phyloP scores from a whole-genome alignment of 495 filamentous ascomycete species.

The Annulohypoxylon maeteangense region DNA sequence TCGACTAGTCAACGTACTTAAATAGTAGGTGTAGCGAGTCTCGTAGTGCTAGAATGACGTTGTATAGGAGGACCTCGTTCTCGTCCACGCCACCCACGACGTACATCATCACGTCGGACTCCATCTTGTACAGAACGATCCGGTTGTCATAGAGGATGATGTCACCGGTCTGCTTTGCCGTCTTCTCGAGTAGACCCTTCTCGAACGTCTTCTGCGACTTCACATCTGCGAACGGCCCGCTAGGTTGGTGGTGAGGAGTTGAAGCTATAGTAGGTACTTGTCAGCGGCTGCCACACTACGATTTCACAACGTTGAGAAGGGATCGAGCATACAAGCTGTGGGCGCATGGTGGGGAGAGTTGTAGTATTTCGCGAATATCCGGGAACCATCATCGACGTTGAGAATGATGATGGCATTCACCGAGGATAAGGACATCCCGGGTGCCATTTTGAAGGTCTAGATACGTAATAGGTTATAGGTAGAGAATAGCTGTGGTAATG shows the following conservation, averaged over 20 bases:
- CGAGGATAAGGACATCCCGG: slow-evolving; percentile 84
- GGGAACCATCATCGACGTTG: slow-evolving; percentile 84
- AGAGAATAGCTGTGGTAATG: not conserved
- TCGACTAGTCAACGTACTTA: slow-evolving; percentile 69
- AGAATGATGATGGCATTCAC: slow-evolving; percentile 94
- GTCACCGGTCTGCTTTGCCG: slow-evolving; percentile 91
- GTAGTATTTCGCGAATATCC: slow-evolving; percentile 97
- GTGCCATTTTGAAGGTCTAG: slow-evolving; percentile 51
- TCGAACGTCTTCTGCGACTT: slow-evolving; percentile 96
- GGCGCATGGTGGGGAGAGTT: slow-evolving; percentile 79
- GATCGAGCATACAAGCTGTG: slow-evolving; percentile 54
- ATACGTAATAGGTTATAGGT: slow-evolving; percentile 8
- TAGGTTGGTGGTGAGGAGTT: slow-evolving; percentile 41
- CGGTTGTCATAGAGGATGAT: slow-evolving; percentile 96
- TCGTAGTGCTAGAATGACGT: slow-evolving; percentile 85
- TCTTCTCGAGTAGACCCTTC: slow-evolving; percentile 95
- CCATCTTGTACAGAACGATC: slow-evolving; percentile 96
- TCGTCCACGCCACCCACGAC: slow-evolving; percentile 92
- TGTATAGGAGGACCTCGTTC: slow-evolving; percentile 96
- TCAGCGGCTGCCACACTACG: slow-evolving; percentile 7
- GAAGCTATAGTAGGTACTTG: slow-evolving; percentile 27
- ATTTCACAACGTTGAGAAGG: not conserved
- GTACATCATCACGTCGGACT: slow-evolving; percentile 97
- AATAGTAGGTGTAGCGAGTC: slow-evolving; percentile 92
- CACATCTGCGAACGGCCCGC: slow-evolving; percentile 84